Evolutionary conservation across 1,284 basidiomycete species (phyloP).

Genomic region (Microbotryum scabiosae): DNA sequence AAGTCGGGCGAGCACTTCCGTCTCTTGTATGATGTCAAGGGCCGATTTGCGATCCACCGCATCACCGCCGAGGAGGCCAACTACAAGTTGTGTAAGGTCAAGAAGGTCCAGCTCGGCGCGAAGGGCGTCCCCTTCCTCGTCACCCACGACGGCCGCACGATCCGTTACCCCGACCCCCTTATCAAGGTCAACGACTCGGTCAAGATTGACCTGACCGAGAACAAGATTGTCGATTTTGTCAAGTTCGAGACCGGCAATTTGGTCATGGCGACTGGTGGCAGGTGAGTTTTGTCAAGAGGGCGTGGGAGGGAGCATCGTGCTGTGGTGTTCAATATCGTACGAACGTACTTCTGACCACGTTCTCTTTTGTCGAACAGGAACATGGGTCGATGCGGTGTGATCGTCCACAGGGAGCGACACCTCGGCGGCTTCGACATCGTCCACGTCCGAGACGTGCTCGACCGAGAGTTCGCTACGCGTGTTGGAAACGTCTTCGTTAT

Average conservation of each 20-base stretch:
- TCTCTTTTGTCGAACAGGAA: conserved; percentile 49
- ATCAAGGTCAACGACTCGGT: conserved; percentile 98
- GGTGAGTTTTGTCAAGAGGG: too few relatives aligned
- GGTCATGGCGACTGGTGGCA: conserved; percentile 95
- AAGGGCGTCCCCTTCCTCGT: conserved; percentile 95
- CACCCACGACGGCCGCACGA: conserved; percentile 98
- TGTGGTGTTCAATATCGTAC: too few relatives aligned
- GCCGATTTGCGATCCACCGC: conserved; percentile 98
- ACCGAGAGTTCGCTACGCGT: conserved; percentile 93
- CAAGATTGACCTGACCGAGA: conserved; percentile 90
- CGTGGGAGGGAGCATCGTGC: too few relatives aligned
- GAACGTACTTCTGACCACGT: too few relatives aligned
- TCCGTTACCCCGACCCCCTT: conserved; percentile 95
- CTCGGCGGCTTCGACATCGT: conserved; percentile 96
- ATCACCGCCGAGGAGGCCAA: conserved; percentile 95
- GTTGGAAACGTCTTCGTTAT: conserved; percentile 97
- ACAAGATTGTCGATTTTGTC: conserved; percentile 88
- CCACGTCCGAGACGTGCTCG: conserved; percentile 91
- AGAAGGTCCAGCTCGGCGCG: conserved; percentile 80
- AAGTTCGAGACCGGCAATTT: conserved; percentile 97
- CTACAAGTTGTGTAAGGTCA: conserved; percentile 98
- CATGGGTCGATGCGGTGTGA: conserved; percentile 96
- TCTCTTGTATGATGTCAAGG: conserved; percentile 98
- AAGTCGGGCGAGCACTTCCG: conserved; percentile 99
- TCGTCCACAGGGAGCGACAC: conserved; percentile 94